Percentiles rank a stretch among this genome's conserved stretches.
Evolutionary conservation across 176 grass and related monocot species (phyloP).

Genomic region (Dactylis glomerata): DNA sequence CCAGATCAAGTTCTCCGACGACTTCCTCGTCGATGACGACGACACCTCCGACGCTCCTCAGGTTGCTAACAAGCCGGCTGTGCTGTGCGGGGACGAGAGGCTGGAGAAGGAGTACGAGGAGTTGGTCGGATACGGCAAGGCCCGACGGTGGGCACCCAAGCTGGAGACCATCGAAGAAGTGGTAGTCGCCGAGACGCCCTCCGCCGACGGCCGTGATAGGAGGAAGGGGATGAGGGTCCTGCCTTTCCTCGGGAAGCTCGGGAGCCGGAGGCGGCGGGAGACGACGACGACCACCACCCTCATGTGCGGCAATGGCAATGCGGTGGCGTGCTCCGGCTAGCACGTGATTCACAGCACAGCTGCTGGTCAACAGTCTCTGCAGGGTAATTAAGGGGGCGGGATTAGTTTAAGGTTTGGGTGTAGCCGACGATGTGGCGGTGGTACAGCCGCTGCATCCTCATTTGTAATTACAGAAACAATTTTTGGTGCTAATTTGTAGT

Average conservation of each 20-base stretch:
- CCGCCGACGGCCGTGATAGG: not conserved
- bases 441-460: not conserved
- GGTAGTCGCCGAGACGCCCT: not conserved
- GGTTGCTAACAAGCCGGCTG: not conserved
- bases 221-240: not conserved
- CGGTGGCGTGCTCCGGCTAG: constrained; percentile 52
- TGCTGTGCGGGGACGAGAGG: constrained; percentile 43
- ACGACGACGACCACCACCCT: not conserved
- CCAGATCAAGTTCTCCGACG: constrained; percentile 78
- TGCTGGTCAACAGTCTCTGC: not conserved
- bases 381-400: not conserved
- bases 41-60: not conserved
- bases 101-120: constrained; percentile 87
- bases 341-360: not conserved
- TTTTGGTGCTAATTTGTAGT: constrained; percentile 30
- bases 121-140: constrained; percentile 51
- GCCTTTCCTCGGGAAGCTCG: constrained; percentile 43
- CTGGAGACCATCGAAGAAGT: constrained; percentile 58
- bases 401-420: not conserved
- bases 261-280: constrained; percentile 32
- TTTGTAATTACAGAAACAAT: constrained; percentile 28
- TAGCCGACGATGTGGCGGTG: not conserved
- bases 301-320: constrained; percentile 11
- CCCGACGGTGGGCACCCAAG: constrained; percentile 62
- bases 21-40: constrained; percentile 46